A percentile compares a stretch with the other conserved stretches of the same genome.
Evolutionary conservation across 805 yeast species (phyloP).

Genomic region (Starmerella lactis-condensi): DNA sequence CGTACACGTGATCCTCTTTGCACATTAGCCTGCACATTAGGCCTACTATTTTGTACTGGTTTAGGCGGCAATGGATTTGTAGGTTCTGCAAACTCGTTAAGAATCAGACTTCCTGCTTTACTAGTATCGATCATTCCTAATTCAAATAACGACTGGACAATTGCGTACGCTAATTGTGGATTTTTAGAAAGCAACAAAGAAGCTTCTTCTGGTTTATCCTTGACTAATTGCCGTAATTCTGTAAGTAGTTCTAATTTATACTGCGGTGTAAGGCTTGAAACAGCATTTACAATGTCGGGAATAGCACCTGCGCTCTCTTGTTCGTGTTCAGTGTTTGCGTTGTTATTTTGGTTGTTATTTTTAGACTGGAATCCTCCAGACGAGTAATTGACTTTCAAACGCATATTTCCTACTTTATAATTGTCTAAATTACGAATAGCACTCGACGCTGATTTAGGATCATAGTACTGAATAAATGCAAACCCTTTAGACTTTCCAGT

Average conservation of each 20-base stretch:
- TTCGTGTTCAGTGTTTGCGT: constrained; percentile 5
- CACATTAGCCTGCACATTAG: constrained; percentile 1
- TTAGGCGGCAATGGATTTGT: constrained; percentile 1
- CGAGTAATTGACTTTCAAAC: constrained; percentile 42
- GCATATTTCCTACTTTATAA: constrained; percentile 53
- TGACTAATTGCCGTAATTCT: constrained; percentile 43
- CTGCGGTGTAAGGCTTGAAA: constrained; percentile 17
- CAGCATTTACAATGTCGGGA: constrained; percentile 13
- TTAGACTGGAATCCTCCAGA: constrained; percentile 10
- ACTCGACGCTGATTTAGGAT: constrained; percentile 69
- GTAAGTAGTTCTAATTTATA: constrained; percentile 32
- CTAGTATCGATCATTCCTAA: constrained; percentile 22
- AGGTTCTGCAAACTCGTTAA: constrained; percentile 2
- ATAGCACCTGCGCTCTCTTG: too few relatives aligned
- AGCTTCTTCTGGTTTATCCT: constrained; percentile 39
- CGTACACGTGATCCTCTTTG: background rate
- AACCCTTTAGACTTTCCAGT: constrained; percentile 85
- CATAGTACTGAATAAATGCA: constrained; percentile 70
- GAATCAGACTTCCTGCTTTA: constrained; percentile 13
- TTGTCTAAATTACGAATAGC: constrained; percentile 81
- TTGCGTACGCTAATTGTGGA: constrained; percentile 70
- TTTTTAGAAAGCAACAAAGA: constrained; percentile 41
- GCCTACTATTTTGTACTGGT: background rate
- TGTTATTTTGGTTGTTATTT: constrained; percentile 23
- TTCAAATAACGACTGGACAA: constrained; percentile 50